Base-by-base conservation (phyloP, 1,284 basidiomycete species). In the Papiliotrema laurentii region DNA sequence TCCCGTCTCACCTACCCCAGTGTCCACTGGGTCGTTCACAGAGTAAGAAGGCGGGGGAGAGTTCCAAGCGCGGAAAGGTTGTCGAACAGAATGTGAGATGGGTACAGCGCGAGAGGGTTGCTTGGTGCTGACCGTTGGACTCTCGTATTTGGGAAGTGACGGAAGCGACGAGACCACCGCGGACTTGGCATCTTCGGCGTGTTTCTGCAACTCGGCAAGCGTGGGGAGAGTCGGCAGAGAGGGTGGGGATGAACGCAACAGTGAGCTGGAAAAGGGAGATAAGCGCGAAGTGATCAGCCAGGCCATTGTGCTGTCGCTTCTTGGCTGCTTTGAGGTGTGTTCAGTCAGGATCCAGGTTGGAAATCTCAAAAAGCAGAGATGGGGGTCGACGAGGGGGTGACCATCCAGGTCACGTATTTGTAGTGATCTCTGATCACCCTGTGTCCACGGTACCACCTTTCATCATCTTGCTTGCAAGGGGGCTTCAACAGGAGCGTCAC, bases 181-280 rank as follows among this genome's bases (percentile, higher is more conserved):
- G 3, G 24, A 5, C 18, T 42, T 42, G n/a, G 25, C 40, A 9
- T 26, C 5, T 27, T 42, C 40, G 4, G 56, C 53, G 22, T 53
- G 51, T 48, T 50, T 48, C 34, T 57, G 54, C 18, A 59, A 48
- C 11, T 59, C 52, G 2, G 49, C 50, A 0, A 59, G 46, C 3
- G 58, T 48, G 5, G 58, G 58, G 16, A 59, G 21, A 14, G 22
- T 14, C 16, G 53, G 49, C 16, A 53, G 25, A 22, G 30, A 22
- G 0, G 54, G 41, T 18, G 51, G 48, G 2, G 54, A 50, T 6
- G 48, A 38, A 19, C 34, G 40, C n/a, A 57, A 31, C n/a, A 56
- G 47, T 4, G 47, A 55, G 27, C 24, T 34, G 11, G 47, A 37
- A 33, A 45, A 51, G 24, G 50, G 47, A 3, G 54, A 49, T 5